Evolutionary conservation across 2,329 filamentous ascomycete species (phyloP).

Genomic region (Diplodia scrobiculata): DNA sequence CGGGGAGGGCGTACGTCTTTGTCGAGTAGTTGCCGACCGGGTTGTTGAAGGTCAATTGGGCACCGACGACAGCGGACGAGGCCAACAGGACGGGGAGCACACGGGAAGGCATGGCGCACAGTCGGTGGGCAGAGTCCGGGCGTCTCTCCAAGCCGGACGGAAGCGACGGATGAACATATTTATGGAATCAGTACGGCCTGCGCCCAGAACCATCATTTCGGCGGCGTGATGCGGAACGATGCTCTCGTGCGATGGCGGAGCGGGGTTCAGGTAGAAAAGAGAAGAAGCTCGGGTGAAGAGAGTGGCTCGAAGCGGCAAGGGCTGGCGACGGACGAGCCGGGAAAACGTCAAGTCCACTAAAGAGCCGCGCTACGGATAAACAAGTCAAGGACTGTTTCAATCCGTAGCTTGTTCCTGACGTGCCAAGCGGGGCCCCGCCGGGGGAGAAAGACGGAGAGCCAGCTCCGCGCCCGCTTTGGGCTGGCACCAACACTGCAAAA

Average conservation of each 20-base stretch:
- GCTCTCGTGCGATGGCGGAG: neutral
- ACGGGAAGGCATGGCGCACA: slow-evolving; percentile 9
- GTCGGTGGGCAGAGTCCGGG: neutral
- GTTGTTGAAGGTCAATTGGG: slow-evolving; percentile 10
- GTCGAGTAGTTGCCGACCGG: slow-evolving; percentile 19
- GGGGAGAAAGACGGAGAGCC: slow-evolving; percentile 18
- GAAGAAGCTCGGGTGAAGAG: neutral
- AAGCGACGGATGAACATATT: slow-evolving; percentile 4
- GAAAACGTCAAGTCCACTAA: slow-evolving; percentile 5
- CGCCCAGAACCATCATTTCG: slow-evolving; percentile 12
- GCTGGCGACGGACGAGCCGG: slow-evolving; percentile 1
- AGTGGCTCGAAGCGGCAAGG: neutral
- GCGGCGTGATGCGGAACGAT: neutral
- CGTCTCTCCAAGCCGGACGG: neutral
- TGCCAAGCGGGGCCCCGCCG: neutral
- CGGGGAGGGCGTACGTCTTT: slow-evolving; percentile 13
- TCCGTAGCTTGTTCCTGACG: slow-evolving; percentile 23
- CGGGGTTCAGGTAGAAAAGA: slow-evolving; percentile 11
- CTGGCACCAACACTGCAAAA: neutral
- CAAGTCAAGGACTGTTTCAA: slow-evolving; percentile 11
- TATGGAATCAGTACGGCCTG: neutral
- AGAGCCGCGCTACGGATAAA: slow-evolving; percentile 25
- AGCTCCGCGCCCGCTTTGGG: slow-evolving; percentile 6
- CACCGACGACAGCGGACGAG: neutral
- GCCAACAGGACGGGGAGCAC: slow-evolving; percentile 9